phyloP scores from a whole-genome alignment of 129 eudicot species.

The Chrysanthemum seticuspe region DNA sequence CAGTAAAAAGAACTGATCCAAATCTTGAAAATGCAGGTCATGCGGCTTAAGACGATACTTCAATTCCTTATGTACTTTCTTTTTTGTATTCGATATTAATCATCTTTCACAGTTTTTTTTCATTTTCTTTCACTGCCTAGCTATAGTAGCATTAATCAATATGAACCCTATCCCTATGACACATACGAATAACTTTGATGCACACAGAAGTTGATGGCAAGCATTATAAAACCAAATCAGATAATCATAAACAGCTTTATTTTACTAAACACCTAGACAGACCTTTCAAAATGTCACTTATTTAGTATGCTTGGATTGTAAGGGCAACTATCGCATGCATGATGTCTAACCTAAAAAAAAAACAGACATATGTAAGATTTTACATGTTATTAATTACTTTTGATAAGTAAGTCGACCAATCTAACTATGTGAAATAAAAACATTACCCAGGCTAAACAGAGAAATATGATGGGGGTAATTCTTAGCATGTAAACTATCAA shows the following conservation, averaged over 20 bases:
- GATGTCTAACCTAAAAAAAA: no score
- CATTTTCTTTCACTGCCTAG: not conserved
- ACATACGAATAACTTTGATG: no score
- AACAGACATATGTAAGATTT: not conserved
- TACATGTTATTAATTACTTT: not conserved
- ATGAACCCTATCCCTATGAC: not conserved
- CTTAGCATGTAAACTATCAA: no score
- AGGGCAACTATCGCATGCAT: no score
- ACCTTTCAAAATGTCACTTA: not conserved
- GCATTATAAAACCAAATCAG: not conserved
- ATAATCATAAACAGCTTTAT: not conserved
- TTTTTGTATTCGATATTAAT: not conserved
- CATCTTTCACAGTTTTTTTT: not conserved
- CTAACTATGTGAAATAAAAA: no score
- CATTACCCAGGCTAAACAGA: no score
- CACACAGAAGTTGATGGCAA: not conserved
- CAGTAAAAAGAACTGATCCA: slow-evolving; percentile 62
- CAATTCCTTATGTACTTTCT: not conserved
- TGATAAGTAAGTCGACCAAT: no score
- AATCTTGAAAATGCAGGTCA: slow-evolving; percentile 43
- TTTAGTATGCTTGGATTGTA: not conserved
- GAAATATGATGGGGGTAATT: no score
- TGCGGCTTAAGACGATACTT: slow-evolving; percentile 2
- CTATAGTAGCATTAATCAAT: not conserved
- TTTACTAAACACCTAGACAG: no score